Evolutionary conservation across 1,139 yeast species (phyloP).

Genomic region (Kluyveromyces marxianus): DNA sequence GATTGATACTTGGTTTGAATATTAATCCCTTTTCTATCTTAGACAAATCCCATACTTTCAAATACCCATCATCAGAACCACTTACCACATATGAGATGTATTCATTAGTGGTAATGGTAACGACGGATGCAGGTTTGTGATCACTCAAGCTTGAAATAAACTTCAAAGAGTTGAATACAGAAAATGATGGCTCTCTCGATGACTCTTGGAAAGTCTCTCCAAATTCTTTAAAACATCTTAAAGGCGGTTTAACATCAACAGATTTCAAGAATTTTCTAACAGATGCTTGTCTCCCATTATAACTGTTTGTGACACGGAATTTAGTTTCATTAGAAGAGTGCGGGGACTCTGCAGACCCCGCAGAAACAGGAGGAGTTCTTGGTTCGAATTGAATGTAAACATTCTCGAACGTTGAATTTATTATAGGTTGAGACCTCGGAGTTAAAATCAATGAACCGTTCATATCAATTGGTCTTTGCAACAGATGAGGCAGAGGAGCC

Average conservation of each 20-base stretch:
- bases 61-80: constrained; percentile 65
- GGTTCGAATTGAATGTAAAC: constrained; percentile 54
- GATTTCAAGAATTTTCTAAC: constrained; percentile 50
- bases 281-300: constrained; percentile 59
- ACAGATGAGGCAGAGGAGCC: not conserved
- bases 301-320: constrained; percentile 41
- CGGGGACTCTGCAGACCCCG: not conserved
- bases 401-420: constrained; percentile 50
- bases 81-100: constrained; percentile 64
- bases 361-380: not conserved
- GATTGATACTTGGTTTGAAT: constrained; percentile 47
- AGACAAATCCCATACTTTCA: constrained; percentile 72
- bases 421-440: constrained; percentile 42
- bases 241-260: constrained; percentile 47
- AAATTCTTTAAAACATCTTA: constrained; percentile 63
- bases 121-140: constrained; percentile 44
- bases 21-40: constrained; percentile 60
- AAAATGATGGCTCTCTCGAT: constrained; percentile 4
- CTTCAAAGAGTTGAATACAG: constrained; percentile 26
- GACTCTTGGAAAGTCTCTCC: constrained; percentile 33
- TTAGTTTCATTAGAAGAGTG: constrained; percentile 8
- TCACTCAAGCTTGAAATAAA: constrained; percentile 55
- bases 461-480: constrained; percentile 19
- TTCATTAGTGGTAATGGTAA: constrained; percentile 45
- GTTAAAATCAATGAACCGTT: constrained; percentile 31